Evolutionary conservation across 2,329 filamentous ascomycete species (phyloP).

Genomic region (Stenocarpella maydis): DNA sequence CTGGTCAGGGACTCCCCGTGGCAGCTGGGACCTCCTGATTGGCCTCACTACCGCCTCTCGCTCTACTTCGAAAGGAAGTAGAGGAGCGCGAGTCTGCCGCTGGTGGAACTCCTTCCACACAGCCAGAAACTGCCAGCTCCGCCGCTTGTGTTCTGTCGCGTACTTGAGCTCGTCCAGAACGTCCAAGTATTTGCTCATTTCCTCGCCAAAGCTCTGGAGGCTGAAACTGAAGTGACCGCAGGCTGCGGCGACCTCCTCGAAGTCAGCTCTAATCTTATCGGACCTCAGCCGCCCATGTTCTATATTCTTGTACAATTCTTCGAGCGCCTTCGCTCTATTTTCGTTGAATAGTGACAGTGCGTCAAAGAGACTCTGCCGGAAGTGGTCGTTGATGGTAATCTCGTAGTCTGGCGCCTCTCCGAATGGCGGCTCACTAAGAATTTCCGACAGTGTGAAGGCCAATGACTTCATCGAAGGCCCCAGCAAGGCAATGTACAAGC

Average conservation of each 20-base stretch:
- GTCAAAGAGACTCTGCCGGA: constrained; percentile 80
- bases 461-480: constrained; percentile 96
- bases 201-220: constrained; percentile 87
- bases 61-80: constrained; percentile 51
- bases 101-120: constrained; percentile 66
- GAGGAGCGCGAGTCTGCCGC: constrained; percentile 33
- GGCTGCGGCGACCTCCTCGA: constrained; percentile 96
- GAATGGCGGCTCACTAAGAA: constrained; percentile 88
- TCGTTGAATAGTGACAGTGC: constrained; percentile 82
- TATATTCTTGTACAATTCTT: constrained; percentile 81
- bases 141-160: constrained; percentile 66
- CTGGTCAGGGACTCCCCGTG: constrained; percentile 62
- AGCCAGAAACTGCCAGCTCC: constrained; percentile 85
- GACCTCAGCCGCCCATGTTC: constrained; percentile 74
- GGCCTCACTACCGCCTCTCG: constrained; percentile 53
- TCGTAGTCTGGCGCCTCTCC: constrained; percentile 70
- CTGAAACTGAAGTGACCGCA: constrained; percentile 97
- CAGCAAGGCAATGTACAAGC: constrained; percentile 85
- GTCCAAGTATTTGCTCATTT: constrained; percentile 83
- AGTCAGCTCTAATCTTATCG: constrained; percentile 84
- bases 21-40: constrained; percentile 62
- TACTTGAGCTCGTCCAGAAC: constrained; percentile 87
- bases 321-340: constrained; percentile 78
- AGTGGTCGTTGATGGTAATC: constrained; percentile 80
- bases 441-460: constrained; percentile 88